These are phyloP conservation scores for Diplodia scrobiculata DNA, from an alignment of 2,329 filamentous ascomycete genomes.

Conservation along the genomic window DNA sequence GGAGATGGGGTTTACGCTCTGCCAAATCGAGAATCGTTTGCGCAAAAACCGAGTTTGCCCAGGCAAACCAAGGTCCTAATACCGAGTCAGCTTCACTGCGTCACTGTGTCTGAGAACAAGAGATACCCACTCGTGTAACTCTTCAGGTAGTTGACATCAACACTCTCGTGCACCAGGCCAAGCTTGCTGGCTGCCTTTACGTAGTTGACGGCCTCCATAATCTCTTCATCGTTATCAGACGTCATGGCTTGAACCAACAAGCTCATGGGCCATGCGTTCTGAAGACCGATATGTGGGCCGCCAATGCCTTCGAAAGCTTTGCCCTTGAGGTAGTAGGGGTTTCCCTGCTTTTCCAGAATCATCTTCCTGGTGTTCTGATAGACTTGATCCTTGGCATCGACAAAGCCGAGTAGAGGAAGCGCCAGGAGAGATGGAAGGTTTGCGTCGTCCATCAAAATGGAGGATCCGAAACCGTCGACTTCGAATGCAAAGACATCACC, in stretches of 20 bases:
- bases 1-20: conserved; percentile 80
- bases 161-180: conserved; percentile 87
- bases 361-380: conserved; percentile 90
- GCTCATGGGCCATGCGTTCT: conserved; percentile 96
- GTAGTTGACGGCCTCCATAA: conserved; percentile 67
- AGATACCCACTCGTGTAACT: conserved; percentile 71
- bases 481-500: conserved; percentile 84
- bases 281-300: conserved; percentile 78
- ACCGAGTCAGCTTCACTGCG: background rate
- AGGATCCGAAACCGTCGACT: conserved; percentile 81
- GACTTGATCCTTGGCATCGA: conserved; percentile 63
- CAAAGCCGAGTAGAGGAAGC: conserved; percentile 76
- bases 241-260: conserved; percentile 90
- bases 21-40: conserved; percentile 89
- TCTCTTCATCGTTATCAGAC: conserved; percentile 79
- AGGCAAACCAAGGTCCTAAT: conserved; percentile 84
- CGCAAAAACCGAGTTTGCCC: conserved; percentile 96
- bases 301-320: conserved; percentile 82
- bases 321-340: conserved; percentile 86
- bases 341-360: conserved; percentile 72
- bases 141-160: conserved; percentile 71
- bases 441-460: conserved; percentile 85
- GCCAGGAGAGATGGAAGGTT: conserved; percentile 82
- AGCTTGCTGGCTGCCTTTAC: conserved; percentile 75
- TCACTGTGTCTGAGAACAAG: background rate